Evolutionary conservation across 1,139 yeast genomes (phyloP).

Genomic region (Lodderomyces parapsilosis): DNA sequence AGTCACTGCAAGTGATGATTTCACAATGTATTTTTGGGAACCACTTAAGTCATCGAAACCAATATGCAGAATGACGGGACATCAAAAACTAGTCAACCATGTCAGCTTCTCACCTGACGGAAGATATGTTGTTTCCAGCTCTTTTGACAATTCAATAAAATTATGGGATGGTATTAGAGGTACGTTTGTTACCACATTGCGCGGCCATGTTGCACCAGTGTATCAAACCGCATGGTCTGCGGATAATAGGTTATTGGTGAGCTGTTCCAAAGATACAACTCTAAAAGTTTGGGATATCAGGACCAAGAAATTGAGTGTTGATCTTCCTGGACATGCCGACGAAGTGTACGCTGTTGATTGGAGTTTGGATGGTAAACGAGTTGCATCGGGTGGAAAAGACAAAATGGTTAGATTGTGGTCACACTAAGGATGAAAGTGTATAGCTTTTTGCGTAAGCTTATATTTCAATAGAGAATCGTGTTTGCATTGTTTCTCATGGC

Average conservation of each 20-base stretch:
- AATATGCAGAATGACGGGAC: constrained; percentile 92
- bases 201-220: constrained; percentile 98
- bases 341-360: constrained; percentile 98
- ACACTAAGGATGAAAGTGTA: constrained; percentile 43
- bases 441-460: too few species aligned
- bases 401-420: constrained; percentile 93
- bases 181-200: constrained; percentile 79
- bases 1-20: constrained; percentile 95
- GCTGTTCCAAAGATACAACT: constrained; percentile 96
- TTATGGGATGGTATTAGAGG: constrained; percentile 97
- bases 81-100: constrained; percentile 93
- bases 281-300: constrained; percentile 95
- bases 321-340: constrained; percentile 93
- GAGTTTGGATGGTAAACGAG: constrained; percentile 92
- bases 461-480: too few species aligned
- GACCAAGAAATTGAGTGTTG: constrained; percentile 79
- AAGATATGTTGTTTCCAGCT: constrained; percentile 82
- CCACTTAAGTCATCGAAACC: constrained; percentile 82
- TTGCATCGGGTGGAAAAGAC: constrained; percentile 96
- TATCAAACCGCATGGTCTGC: constrained; percentile 99
- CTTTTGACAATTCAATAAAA: constrained; percentile 92
- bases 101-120: constrained; percentile 97
- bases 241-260: constrained; percentile 84
- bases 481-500: too few species aligned
- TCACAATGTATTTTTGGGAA: constrained; percentile 97